Base-by-base conservation (phyloP, 495 filamentous ascomycete species). In the Pseudevernia furfuracea region DNA sequence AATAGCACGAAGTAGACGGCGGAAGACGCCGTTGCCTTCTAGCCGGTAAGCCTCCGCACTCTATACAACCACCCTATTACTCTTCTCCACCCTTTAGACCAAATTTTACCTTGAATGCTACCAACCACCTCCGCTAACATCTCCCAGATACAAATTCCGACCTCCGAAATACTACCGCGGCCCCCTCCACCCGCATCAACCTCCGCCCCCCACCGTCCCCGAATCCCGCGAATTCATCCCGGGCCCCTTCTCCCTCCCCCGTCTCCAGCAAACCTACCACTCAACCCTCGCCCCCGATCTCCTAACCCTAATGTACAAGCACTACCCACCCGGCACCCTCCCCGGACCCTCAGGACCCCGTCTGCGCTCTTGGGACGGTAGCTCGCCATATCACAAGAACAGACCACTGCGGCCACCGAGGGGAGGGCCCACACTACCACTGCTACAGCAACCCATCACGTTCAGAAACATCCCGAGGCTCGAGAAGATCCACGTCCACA, bases 101-200 rank as follows among this genome's bases (percentile, higher is more conserved):
- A 21, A 41, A 6, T 52, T 25, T 25, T n/a, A n/a, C 17, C 32
- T 55, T 8, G 23, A 52, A 52, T 1, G 25, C 48, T 58, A 8
- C 30, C 8, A 17, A 46, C 30, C 34, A 48, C 38, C 39, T 67
- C 61, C 43, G 53, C 68, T 74, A 68, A 72, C 56, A 56, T n/a
- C 34, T 11, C 36, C 5, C 55, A 96, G 92, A 80, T 98, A 97
- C 77, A 88, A 92, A 77, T 97, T 87, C 76, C 89, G 89, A 53
- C 84, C 94, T 48, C 95, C 95, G 48, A 90, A 92, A 75, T 97
- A 89, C 82, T 84, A 96, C 75, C 89, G 94, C 73, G 94, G 94
- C 61, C 92, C 92, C 57, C 81, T 97, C 44, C 91, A 97, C 72
- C 95, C 94, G 52, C 85, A 96, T 72, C 89, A 95, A 75, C 87